A percentile compares a stretch with the other conserved stretches of the same genome.
Evolutionary conservation across 2,329 filamentous ascomycete species (phyloP).

Genomic region (Metarhizium rileyi): DNA sequence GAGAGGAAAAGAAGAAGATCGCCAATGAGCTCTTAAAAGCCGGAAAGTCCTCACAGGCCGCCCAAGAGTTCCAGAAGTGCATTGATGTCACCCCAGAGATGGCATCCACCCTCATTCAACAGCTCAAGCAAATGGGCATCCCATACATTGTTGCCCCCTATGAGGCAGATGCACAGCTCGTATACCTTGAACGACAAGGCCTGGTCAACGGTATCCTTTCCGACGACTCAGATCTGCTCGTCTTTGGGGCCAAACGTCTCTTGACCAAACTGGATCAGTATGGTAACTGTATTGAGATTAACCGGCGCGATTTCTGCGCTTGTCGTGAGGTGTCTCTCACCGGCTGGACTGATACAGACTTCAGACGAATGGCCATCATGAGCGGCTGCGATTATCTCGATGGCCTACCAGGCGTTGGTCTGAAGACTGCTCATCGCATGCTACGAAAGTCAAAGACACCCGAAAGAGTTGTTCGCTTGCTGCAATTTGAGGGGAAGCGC

Average conservation of each 20-base stretch:
- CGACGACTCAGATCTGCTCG: constrained; percentile 90
- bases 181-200: constrained; percentile 81
- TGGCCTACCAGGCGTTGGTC: constrained; percentile 72
- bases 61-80: constrained; percentile 84
- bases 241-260: constrained; percentile 85
- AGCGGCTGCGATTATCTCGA: constrained; percentile 95
- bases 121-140: constrained; percentile 70
- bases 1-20: constrained; percentile 65
- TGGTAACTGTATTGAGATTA: constrained; percentile 86
- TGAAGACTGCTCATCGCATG: constrained; percentile 89
- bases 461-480: constrained; percentile 69
- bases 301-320: constrained; percentile 77
- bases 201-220: constrained; percentile 82
- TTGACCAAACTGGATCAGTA: constrained; percentile 92
- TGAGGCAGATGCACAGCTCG: constrained; percentile 94
- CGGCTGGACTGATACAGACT: constrained; percentile 86
- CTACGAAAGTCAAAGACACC: constrained; percentile 83
- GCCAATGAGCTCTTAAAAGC: constrained; percentile 74
- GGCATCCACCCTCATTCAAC: constrained; percentile 84
- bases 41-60: constrained; percentile 71
- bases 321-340: constrained; percentile 82
- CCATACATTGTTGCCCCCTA: constrained; percentile 92
- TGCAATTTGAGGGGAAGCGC: constrained; percentile 84
- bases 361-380: constrained; percentile 90
- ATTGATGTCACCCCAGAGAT: constrained; percentile 95